These are phyloP conservation scores for Arthroderma sp. DNA, from an alignment of 2,329 filamentous ascomycete species.

Conservation along the genomic window DNA sequence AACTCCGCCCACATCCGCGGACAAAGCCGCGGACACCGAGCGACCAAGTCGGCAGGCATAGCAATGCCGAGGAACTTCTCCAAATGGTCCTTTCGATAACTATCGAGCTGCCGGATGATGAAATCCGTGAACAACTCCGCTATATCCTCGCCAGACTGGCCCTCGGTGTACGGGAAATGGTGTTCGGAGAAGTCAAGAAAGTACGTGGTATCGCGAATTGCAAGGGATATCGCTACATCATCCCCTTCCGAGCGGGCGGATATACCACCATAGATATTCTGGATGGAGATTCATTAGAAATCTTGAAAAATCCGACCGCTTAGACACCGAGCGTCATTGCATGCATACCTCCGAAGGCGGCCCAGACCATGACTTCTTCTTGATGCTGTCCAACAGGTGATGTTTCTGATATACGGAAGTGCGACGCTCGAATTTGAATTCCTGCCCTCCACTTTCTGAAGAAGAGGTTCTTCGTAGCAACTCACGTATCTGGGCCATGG, in stretches of 20 bases:
- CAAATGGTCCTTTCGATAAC: slow-evolving; percentile 52
- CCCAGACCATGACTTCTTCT: slow-evolving; percentile 23
- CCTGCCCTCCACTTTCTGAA: too few species aligned
- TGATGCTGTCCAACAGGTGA: slow-evolving; percentile 19
- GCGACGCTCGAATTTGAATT: slow-evolving; percentile 16
- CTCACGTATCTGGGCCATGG: too few species aligned
- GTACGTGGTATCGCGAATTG: slow-evolving; percentile 62
- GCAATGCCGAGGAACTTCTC: slow-evolving; percentile 65
- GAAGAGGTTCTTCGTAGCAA: too few species aligned
- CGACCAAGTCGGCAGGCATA: slow-evolving; percentile 47
- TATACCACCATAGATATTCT: slow-evolving; percentile 32
- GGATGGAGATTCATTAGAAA: slow-evolving; percentile 1
- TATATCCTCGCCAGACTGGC: slow-evolving; percentile 17
- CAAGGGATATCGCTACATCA: slow-evolving; percentile 49
- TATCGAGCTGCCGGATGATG: slow-evolving; percentile 43
- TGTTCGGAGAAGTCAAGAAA: slow-evolving; percentile 58
- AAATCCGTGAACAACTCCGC: slow-evolving; percentile 44
- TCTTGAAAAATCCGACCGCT: not conserved
- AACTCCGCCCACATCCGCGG: slow-evolving; percentile 62
- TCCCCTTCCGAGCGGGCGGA: slow-evolving; percentile 19
- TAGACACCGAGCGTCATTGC: not conserved
- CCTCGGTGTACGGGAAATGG: slow-evolving; percentile 37
- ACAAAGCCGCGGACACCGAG: slow-evolving; percentile 51
- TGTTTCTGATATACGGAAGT: slow-evolving; percentile 23
- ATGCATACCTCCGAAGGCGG: slow-evolving; percentile 26